Base-by-base conservation (phyloP, 495 filamentous ascomycete genomes). In the Lepidopterella palustris region DNA sequence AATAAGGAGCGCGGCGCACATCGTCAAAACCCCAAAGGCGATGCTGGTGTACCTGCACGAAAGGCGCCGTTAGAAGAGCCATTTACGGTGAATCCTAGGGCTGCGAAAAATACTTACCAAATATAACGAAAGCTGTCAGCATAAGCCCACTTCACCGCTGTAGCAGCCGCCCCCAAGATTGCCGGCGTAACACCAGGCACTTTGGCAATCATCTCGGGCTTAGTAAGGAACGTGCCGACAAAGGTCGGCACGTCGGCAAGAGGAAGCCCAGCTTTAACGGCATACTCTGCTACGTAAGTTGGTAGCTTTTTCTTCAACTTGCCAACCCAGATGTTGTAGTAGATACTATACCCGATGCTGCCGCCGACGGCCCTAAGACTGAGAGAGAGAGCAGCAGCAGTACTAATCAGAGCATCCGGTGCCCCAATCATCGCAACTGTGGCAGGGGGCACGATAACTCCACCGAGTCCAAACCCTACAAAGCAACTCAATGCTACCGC, bases 261-360 rank as follows among this genome's bases (percentile, higher is more conserved):
- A 9, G 65, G 62, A 9, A 72, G 63, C 8, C 69, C 69, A 13
- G 68, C 69, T 15, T 23, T 23, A 25, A 68, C 26, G 9, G 69
- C 69, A 27, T 67, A 66, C 15, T 57, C 39, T 9, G 40, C 67
- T 18, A 68, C 59, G 21, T 66, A 57, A 0, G 40, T 40, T 1
- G 69, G 69, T 0, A 72, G 58, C 11, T 61, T 64, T 15, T 45
- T 28, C 27, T 49, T 61, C 59, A 88, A 83, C 72, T 86, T 87
- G 63, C 78, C 77, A 62, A 81, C 70, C 73, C 87, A 90, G 64
- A 90, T 78, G 67, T 88, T 90, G 78, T 84, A 89, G 78, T 90
- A 90, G 58, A 85, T 80, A 21, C 79, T 80, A 68, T 88, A 90
- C 42, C 87, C 87, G 55, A 90, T 82, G 29, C 80, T 74, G 32